A percentile compares a stretch with the other conserved stretches of the same genome.
Evolutionary conservation across 177 flowering plant species (phyloP).

Genomic region (Vitis hybrid): DNA sequence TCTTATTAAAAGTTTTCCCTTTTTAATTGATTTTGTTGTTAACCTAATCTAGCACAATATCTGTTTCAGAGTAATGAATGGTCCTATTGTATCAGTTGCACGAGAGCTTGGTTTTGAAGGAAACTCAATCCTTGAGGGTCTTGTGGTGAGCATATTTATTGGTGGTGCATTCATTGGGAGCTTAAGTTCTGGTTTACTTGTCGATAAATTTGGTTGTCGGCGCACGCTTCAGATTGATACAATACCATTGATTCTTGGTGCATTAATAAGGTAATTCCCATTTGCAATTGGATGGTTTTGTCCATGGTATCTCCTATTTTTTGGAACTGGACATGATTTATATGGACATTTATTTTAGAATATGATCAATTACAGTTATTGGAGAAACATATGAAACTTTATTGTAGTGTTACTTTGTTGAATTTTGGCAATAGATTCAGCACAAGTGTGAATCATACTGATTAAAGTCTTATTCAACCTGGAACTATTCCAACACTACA

Average conservation of each 20-base stretch:
- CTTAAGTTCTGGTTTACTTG: constrained; percentile 54
- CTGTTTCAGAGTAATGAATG: constrained; percentile 74
- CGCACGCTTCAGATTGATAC: constrained; percentile 67
- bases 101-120: constrained; percentile 84
- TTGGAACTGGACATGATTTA: no score
- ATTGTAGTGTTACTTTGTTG: no score
- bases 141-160: constrained; percentile 88
- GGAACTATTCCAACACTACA: no score
- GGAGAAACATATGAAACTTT: no score
- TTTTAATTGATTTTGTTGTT: neutral
- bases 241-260: constrained; percentile 75
- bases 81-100: constrained; percentile 75
- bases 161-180: constrained; percentile 86
- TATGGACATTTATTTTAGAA: no score
- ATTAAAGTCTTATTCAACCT: no score
- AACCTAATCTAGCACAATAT: neutral
- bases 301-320: neutral
- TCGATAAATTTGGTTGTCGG: constrained; percentile 72
- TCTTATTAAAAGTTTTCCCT: neutral
- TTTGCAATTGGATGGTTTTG: neutral
- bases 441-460: no score
- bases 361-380: no score
- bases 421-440: no score
- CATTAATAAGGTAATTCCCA: constrained; percentile 55
- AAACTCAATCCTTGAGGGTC: constrained; percentile 72